Base-by-base conservation (phyloP, 1,139 yeast genomes). In the Nakaseomyces kungkrabaensis region DNA sequence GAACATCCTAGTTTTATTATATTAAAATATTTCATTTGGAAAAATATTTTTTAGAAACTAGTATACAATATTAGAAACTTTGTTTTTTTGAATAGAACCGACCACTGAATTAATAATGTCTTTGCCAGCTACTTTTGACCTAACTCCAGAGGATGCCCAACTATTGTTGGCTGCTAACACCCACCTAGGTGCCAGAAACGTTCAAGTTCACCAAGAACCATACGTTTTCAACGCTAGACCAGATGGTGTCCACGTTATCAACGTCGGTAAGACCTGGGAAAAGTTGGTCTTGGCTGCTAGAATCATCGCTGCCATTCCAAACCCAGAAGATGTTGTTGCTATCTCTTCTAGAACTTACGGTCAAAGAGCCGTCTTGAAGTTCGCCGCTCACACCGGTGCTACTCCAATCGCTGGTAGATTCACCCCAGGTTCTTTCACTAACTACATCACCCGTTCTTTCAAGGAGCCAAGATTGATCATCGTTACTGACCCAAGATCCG, bases 351-450 rank as follows among this genome's bases (percentile, higher is more conserved):
- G 98, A 84, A 90, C 97, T 69, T 92, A 87, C 79, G 99, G 98
- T 72, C 99, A 94, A 82, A 92, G 99, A 83, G 99, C 98, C 72
- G 98, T 90, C 66, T 85, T 94, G 76, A 94, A 94, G 82, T 94
- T 85, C 72, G 97, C 98, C 74, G 88, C 96, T 70, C 98, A 94
- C 92, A 90, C 98, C 68, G 97, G 98, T 77, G 96, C 98, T 66
- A 90, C 97, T 68, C 94, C 98, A 75, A 90, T 94, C 78, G 98
- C 98, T 68, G 98, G 98, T 78, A 90, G 99, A 81, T 94, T 94
- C 89, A 94, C 98, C 69, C 99, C 99, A 78, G 99, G 99, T 86
- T 85, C 87, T 82, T 94, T 94, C 90, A 94, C 99, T 75, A 94
- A 94, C 82, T 94, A 94, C 82, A 92, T 90, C 82, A 94, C 98